Evolutionary conservation across 306 rosid genomes (phyloP), one percentile per base, ranked within the genome.

Genomic region (Psophocarpus tetragonolobus): DNA sequence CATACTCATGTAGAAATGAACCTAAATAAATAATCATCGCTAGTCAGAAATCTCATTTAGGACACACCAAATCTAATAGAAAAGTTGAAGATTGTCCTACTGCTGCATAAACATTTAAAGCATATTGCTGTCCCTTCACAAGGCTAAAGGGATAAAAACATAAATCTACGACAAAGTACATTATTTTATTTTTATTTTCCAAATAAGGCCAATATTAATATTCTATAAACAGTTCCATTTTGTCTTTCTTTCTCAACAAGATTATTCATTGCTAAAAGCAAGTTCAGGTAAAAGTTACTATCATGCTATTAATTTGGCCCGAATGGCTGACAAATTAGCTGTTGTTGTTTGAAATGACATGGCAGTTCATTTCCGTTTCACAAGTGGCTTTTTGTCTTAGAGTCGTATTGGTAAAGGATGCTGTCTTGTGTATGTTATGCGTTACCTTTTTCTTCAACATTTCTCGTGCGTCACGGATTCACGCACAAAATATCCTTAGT

Each of bases 381-480:
- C 21, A 15, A 56, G 24, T 41, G 45, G 20, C 70, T 23, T 42
- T 44, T 50, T 50, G 23, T 47, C 44, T 13, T 41, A 38, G 74
- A 62, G 82, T 62, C 78, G 74, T 76, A 69, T 70, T 20, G 74
- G 64, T 23, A 51, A 82, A 76, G 78, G 18, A 70, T 12, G 54
- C 27, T 11, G 14, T 14, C 14, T 71, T 75, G 42, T 35, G 8
- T 12, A 0, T 51, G 4, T 0, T 73, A 13, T 27, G 38, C 72
- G 14, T 63, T 63, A 23, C 79, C 75, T 63, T 82, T 70, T 64
- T 51, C 51, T 62, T 41, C 70, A 6, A 53, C 53, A 63, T 71
- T 82, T 82, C 64, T 41, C 65, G 75, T 82, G 85, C 64, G 38
- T 82, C 75, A 76, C 76, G 75, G 85, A 77, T 64, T 82, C 77